Base-by-base conservation (phyloP, 2,329 filamentous ascomycete genomes). In the Alternaria sp. region DNA sequence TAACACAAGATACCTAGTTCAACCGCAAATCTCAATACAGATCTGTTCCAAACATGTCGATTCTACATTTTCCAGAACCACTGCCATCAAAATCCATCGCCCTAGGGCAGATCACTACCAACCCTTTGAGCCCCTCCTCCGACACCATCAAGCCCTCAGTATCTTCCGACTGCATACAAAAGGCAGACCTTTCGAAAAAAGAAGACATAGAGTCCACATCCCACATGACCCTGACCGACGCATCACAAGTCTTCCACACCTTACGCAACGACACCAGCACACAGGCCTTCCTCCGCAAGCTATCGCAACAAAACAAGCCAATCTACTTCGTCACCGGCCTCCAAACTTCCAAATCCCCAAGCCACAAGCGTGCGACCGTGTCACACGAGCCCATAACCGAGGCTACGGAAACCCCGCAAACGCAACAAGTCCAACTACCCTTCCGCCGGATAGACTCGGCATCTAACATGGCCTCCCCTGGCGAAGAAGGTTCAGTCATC, bases 221-320 rank as follows among this genome's bases (percentile, higher is more conserved):
- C 0, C 61, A 72, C 41, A 51, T 41, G 3, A 55, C 60, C 4
- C 64, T 77, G 7, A 43, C 63, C 37, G 54, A 68, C 8, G 66
- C 74, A 12, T 51, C 56, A 10, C 45, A 61, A n/a, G 55, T 71
- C 21, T 78, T 78, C 63, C 64, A 74, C 47, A 59, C 60, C 9
- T 67, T 77, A 21, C 67, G 71, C 47, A 57, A 65, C 28, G 70
- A 74, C 41, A 59, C 68, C 20, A 47, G 64, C 14, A 63, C 69
- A 5, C 72, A 67, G 10, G 54, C 60, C 10, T 75, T 70, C 37
- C 64, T 78, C 15, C 68, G 66, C 61, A 68, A 70, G 7, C 68
- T 71, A 56, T 67, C 71, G 82, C 20, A 81, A 84, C 51, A 82
- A 82, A 72, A 89, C 87, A 67, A 67, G 47, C 69, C 73, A 11